Base-by-base conservation (phyloP, 805 yeast genomes). In the Candida rishiriensis region DNA sequence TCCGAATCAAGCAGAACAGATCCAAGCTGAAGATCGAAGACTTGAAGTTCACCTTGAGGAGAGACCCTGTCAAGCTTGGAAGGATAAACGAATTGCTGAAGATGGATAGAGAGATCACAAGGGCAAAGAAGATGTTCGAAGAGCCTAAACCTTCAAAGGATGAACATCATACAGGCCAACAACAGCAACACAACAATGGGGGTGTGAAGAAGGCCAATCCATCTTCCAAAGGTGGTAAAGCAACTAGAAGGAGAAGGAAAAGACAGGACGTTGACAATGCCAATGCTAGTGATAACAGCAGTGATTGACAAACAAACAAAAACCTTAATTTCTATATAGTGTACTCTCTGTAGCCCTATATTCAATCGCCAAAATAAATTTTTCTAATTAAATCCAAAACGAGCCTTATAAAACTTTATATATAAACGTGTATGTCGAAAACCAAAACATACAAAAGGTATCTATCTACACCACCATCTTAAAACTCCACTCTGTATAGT, bases 21-120 rank as follows among this genome's bases (percentile, higher is more conserved):
- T 77, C 71, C 48, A 85, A 83, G 61, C 72, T 85, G 51, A 80
- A 79, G 51, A 79, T 84, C 14, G 89, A 83, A 36, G 90, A 85
- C 56, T 78, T 85, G 64, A 79, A 77, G 58, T 85, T 83, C 61
- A 86, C 84, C 0, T 61, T 85, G 41, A 65, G 89, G 37, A 73
- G 73, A 43, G 91, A 85, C 54, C 78, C 82, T 2, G 66, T 75
- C 12, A 85, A 85, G 56, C 69, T 83, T 12, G 88, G 87, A 2
- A 77, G 91, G 62, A 76, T 84, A 1, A 78, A 79, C 48, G 88
- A 83, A 55, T 68, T 85, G 51, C 69, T 82, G 42, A 65, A 71
- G 16, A 63, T 82, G 54, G 83, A 81, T 50, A 78, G 75, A 55
- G 78, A 75, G 48, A 81, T 85, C 51, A 67, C 75, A 3, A 83